Evolutionary conservation across 805 yeast species (phyloP).

Genomic region (Yamadazyma takamatsuzukensis): DNA sequence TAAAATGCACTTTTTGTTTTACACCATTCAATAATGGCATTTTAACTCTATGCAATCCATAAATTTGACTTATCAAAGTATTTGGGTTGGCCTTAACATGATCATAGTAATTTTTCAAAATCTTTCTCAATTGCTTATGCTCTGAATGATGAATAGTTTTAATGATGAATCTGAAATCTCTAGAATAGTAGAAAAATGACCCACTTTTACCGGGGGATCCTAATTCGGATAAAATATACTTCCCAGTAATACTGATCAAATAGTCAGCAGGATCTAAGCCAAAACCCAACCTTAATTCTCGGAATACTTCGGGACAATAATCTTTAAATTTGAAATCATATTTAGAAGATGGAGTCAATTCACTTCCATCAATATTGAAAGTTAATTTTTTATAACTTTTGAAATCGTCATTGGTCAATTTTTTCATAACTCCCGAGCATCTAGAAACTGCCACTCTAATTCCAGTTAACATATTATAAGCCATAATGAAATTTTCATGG

Average conservation of each 20-base stretch:
- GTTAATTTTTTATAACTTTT: constrained; percentile 70
- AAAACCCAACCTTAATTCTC: constrained; percentile 75
- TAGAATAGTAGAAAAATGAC: constrained; percentile 89
- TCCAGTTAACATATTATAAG: constrained; percentile 96
- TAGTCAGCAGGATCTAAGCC: constrained; percentile 96
- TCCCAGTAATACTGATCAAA: constrained; percentile 85
- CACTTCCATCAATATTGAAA: constrained; percentile 84
- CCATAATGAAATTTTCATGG: constrained; percentile 88
- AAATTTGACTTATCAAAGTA: constrained; percentile 90
- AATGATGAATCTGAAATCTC: constrained; percentile 91
- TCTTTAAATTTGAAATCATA: constrained; percentile 97
- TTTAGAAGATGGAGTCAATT: constrained; percentile 86
- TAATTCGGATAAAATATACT: constrained; percentile 84
- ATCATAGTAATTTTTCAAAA: constrained; percentile 69
- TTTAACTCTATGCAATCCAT: constrained; percentile 91
- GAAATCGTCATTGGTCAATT: constrained; percentile 70
- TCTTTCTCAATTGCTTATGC: constrained; percentile 74
- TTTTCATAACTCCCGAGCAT: constrained; percentile 80
- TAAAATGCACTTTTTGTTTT: constrained; percentile 76
- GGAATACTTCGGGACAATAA: constrained; percentile 89
- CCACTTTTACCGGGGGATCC: constrained; percentile 98
- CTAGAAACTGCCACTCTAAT: constrained; percentile 92
- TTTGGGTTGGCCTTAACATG: constrained; percentile 84
- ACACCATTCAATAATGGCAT: constrained; percentile 66
- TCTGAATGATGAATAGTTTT: constrained; percentile 94